Percentiles rank a stretch among this genome's conserved stretches.
phyloP scores from a whole-genome alignment of 2,329 filamentous ascomycete genomes.

The Curvularia sp. region DNA sequence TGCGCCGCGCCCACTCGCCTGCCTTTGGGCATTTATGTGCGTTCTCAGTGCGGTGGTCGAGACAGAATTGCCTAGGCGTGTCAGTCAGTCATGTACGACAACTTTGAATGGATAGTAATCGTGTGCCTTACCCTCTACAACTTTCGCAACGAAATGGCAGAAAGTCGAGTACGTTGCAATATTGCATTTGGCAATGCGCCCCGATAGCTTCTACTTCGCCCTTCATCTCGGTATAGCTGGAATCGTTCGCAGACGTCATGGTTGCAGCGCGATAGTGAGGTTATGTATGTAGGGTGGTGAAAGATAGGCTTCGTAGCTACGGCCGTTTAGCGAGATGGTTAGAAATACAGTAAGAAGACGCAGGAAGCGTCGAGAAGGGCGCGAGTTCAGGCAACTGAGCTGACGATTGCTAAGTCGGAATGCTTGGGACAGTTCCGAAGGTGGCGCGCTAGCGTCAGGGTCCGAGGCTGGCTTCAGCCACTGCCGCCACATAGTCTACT shows the following conservation, averaged over 20 bases:
- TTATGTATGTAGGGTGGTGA: background rate
- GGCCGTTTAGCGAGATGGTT: conserved; percentile 3
- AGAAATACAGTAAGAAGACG: conserved; percentile 20
- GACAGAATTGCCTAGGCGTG: conserved; percentile 74
- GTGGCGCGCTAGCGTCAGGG: conserved; percentile 17
- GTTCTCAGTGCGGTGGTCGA: conserved; percentile 89
- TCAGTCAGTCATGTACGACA: conserved; percentile 21
- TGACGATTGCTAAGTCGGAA: conserved; percentile 25
- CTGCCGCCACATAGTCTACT: conserved; percentile 1
- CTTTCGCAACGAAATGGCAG: conserved; percentile 93
- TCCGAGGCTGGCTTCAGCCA: conserved; percentile 7
- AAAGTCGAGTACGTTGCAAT: conserved; percentile 95
- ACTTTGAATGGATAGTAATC: background rate
- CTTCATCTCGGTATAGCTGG: conserved; percentile 72
- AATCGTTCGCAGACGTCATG: conserved; percentile 30
- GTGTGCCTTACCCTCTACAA: conserved; percentile 65
- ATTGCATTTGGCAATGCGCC: conserved; percentile 86
- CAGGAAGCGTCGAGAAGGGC: conserved; percentile 31
- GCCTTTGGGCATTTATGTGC: conserved; percentile 73
- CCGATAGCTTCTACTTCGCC: conserved; percentile 85
- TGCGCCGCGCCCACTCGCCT: conserved; percentile 64
- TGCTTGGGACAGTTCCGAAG: conserved; percentile 8
- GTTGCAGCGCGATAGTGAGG: conserved; percentile 1
- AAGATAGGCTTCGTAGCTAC: background rate
- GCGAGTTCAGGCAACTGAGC: conserved; percentile 18